phyloP scores from a whole-genome alignment of 805 yeast genomes.

The Hanseniaspora vineae region DNA sequence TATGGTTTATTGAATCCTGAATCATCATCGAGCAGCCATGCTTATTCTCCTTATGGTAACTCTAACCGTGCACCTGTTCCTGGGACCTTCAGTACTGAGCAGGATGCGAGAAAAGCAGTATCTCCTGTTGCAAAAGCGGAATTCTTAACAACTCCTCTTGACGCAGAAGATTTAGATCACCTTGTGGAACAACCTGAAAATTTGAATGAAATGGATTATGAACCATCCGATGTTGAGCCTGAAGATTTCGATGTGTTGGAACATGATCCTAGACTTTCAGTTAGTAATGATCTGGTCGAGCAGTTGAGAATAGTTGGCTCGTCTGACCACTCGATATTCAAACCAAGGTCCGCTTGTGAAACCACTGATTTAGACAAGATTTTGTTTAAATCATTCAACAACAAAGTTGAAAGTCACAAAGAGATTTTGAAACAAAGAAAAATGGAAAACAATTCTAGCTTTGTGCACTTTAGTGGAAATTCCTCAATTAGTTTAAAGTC shows the following conservation, averaged over 20 bases:
- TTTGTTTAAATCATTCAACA: constrained; percentile 35
- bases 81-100: constrained; percentile 2
- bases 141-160: background rate
- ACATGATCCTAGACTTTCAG: constrained; percentile 33
- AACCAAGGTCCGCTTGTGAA: constrained; percentile 5
- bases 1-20: constrained; percentile 53
- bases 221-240: constrained; percentile 43
- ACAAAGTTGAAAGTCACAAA: constrained; percentile 17
- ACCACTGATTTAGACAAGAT: constrained; percentile 27
- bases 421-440: constrained; percentile 20
- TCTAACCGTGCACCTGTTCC: background rate
- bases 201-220: constrained; percentile 53
- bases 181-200: constrained; percentile 21
- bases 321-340: constrained; percentile 20
- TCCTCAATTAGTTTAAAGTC: constrained; percentile 11
- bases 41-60: no score
- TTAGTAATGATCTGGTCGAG: constrained; percentile 48
- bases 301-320: constrained; percentile 43
- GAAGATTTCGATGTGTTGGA: constrained; percentile 33
- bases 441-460: constrained; percentile 11
- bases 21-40: no score
- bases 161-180: background rate
- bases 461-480: constrained; percentile 14
- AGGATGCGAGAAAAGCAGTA: no score
- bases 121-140: background rate